Evolutionary conservation across 2,329 filamentous ascomycete genomes (phyloP).

Genomic region (Beauveria scarabaeidicola): DNA sequence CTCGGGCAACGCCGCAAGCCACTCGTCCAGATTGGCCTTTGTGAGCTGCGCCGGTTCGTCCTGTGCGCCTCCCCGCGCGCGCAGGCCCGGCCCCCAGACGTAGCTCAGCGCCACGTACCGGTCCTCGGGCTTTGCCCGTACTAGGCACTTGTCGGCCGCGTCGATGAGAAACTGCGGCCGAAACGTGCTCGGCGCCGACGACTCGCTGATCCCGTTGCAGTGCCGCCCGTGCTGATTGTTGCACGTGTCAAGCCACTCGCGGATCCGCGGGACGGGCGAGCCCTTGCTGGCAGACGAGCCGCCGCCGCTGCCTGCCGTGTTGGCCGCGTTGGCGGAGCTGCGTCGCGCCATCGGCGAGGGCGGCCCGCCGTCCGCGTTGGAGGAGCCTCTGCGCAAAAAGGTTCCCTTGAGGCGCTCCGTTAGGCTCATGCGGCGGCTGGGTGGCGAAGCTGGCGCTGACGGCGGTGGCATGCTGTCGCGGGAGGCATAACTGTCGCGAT

Average conservation of each 20-base stretch:
- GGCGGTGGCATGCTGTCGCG: neutral
- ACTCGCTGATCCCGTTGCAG: conserved; percentile 25
- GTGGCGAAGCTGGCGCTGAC: conserved; percentile 14
- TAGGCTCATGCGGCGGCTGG: conserved; percentile 32
- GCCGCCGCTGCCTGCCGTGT: neutral
- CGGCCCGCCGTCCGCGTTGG: conserved; percentile 21
- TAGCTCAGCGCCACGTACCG: conserved; percentile 39
- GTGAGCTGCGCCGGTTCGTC: conserved; percentile 25
- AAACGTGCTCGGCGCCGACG: conserved; percentile 22
- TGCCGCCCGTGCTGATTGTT: conserved; percentile 33
- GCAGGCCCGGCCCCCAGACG: conserved; percentile 29
- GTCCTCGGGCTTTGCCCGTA: conserved; percentile 29
- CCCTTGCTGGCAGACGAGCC: conserved; percentile 18
- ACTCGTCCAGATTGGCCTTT: conserved; percentile 28
- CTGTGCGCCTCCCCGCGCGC: conserved; percentile 16
- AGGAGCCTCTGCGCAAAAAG: conserved; percentile 22
- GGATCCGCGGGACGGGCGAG: conserved; percentile 30
- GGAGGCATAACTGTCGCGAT: conserved; percentile 14
- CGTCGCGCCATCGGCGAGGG: conserved; percentile 17
- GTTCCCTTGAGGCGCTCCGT: conserved; percentile 30
- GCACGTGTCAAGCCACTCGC: conserved; percentile 36
- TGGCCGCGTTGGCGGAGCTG: neutral
- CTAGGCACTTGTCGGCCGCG: conserved; percentile 29
- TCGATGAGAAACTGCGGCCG: conserved; percentile 34
- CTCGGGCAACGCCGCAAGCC: conserved; percentile 28